phyloP scores from a whole-genome alignment of 140 eudicot species.

The Oenanthe javanica region DNA sequence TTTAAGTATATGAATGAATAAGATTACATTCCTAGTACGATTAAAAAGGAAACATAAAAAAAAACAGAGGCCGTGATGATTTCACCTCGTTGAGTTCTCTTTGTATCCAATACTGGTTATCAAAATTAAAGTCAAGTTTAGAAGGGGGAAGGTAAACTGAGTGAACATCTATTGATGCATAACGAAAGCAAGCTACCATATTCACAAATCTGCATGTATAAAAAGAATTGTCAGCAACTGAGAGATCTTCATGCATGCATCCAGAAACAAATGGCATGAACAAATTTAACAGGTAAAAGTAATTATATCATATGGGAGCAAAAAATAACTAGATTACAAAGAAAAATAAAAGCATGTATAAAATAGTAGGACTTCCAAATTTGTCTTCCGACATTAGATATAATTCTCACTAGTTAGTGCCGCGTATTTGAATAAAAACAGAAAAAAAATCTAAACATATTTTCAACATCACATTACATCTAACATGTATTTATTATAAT shows the following conservation, averaged over 20 bases:
- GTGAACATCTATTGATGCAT: constrained; percentile 96
- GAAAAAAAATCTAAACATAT: not conserved
- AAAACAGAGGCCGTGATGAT: not conserved
- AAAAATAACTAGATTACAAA: not conserved
- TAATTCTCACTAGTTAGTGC: too few species aligned
- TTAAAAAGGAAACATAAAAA: not conserved
- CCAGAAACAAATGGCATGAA: not conserved
- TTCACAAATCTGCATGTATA: constrained; percentile 65
- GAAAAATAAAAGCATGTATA: not conserved
- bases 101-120: constrained; percentile 76
- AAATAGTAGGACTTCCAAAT: too few species aligned
- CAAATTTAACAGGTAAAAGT: not conserved
- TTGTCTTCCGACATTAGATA: too few species aligned
- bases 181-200: constrained; percentile 99
- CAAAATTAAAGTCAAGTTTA: constrained; percentile 74
- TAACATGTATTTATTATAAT: not conserved
- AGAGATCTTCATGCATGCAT: not conserved
- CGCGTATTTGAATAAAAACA: not conserved
- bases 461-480: not conserved
- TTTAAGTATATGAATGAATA: constrained; percentile 20
- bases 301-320: not conserved
- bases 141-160: constrained; percentile 96
- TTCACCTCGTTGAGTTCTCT: constrained; percentile 76
- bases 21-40: constrained; percentile 11
- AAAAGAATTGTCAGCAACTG: not conserved